Evolutionary conservation across 768 basidiomycete genomes (phyloP).

Genomic region (Suillus lakei): DNA sequence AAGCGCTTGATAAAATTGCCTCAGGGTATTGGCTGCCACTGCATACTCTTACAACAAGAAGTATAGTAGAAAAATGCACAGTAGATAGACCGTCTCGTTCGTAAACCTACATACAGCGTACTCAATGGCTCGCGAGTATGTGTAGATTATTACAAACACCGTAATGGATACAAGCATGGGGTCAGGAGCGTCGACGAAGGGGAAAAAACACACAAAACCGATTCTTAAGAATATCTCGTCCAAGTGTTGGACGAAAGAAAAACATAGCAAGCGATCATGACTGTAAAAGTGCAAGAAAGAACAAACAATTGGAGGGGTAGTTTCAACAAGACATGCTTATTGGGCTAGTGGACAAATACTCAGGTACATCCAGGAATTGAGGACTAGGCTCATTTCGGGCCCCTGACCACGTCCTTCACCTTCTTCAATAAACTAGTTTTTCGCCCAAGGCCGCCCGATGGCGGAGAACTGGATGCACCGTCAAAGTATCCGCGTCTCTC

Average conservation of each 20-base stretch:
- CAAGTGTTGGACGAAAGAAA: constrained; percentile 4
- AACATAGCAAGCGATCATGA: constrained; percentile 5
- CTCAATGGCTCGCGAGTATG: constrained; percentile 33
- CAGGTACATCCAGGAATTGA: constrained; percentile 11
- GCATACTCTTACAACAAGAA: constrained; percentile 11
- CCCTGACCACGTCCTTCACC: constrained; percentile 73
- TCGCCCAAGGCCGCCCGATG: constrained; percentile 57
- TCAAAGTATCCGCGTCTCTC: constrained; percentile 57
- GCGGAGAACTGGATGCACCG: constrained; percentile 39
- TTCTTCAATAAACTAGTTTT: constrained; percentile 84
- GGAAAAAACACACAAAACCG: background rate
- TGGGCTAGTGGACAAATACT: constrained; percentile 12
- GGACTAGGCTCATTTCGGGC: constrained; percentile 42
- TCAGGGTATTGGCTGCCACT: background rate
- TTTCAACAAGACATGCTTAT: constrained; percentile 6
- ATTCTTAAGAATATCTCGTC: background rate
- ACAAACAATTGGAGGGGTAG: constrained; percentile 11
- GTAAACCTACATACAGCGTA: constrained; percentile 39
- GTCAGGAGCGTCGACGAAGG: constrained; percentile 10
- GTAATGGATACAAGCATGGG: constrained; percentile 37
- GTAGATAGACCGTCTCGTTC: constrained; percentile 30
- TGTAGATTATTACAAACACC: constrained; percentile 33
- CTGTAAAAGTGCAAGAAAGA: constrained; percentile 16
- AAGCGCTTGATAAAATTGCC: background rate
- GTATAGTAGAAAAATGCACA: constrained; percentile 32